Evolutionary conservation across 2,329 filamentous ascomycete genomes (phyloP).

Genomic region (Sporothrix protearum): DNA sequence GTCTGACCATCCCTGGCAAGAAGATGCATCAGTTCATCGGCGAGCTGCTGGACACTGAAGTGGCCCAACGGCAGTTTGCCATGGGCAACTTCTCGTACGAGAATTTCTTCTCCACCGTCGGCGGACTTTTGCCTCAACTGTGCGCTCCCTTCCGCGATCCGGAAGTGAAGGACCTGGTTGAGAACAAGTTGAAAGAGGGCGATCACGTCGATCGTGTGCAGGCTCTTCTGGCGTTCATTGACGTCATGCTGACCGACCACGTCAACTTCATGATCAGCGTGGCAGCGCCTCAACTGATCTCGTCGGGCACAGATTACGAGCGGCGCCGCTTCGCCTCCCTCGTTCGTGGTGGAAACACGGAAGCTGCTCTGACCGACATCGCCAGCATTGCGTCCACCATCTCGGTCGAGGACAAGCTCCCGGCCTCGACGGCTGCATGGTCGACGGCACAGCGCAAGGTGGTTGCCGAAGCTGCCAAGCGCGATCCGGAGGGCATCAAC

Average conservation of each 20-base stretch:
- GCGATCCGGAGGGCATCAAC: slow-evolving; percentile 65
- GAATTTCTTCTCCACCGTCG: slow-evolving; percentile 75
- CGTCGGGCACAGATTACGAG: slow-evolving; percentile 70
- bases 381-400: slow-evolving; percentile 54
- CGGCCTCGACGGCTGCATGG: slow-evolving; percentile 64
- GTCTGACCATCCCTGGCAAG: slow-evolving; percentile 66
- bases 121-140: slow-evolving; percentile 69
- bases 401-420: slow-evolving; percentile 37
- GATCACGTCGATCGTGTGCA: slow-evolving; percentile 73
- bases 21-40: slow-evolving; percentile 71
- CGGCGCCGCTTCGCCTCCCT: slow-evolving; percentile 67
- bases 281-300: slow-evolving; percentile 66
- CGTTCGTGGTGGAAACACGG: slow-evolving; percentile 37
- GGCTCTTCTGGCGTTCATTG: slow-evolving; percentile 70
- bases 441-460: slow-evolving; percentile 61
- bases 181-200: slow-evolving; percentile 57
- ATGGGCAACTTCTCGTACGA: slow-evolving; percentile 75
- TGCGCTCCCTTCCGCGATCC: slow-evolving; percentile 78
- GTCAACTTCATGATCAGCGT: slow-evolving; percentile 75
- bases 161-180: slow-evolving; percentile 65
- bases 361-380: slow-evolving; percentile 37
- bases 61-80: slow-evolving; percentile 65
- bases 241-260: slow-evolving; percentile 75
- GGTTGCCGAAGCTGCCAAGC: slow-evolving; percentile 60
- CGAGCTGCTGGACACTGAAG: slow-evolving; percentile 69